Evolutionary conservation across 768 basidiomycete genomes (phyloP).

Genomic region (Leccinum barrowsii): DNA sequence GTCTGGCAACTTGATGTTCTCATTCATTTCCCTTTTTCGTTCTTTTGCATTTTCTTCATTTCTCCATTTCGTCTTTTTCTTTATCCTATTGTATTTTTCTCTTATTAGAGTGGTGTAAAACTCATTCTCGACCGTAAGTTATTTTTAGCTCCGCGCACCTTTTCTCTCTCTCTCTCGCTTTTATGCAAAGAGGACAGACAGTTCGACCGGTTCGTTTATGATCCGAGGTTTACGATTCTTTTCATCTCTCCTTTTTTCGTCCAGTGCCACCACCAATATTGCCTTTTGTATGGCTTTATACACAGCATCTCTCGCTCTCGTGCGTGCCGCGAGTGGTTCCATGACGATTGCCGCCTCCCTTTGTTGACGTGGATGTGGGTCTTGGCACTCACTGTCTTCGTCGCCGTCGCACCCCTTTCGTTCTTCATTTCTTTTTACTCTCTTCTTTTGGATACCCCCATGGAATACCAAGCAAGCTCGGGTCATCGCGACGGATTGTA

Average conservation of each 20-base stretch:
- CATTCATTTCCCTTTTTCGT: not conserved
- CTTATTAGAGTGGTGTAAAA: constrained; percentile 16
- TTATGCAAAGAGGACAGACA: constrained; percentile 5
- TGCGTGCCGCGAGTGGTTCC: not conserved
- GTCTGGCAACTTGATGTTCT: not conserved
- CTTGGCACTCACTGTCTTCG: not conserved
- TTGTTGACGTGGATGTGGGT: not conserved
- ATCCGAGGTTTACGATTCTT: not conserved
- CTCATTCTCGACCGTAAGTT: constrained; percentile 16
- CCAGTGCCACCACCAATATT: not conserved
- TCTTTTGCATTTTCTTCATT: not conserved
- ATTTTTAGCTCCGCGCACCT: constrained; percentile 8
- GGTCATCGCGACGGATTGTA: constrained; percentile 7
- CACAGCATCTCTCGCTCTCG: not conserved
- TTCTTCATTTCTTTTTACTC: not conserved
- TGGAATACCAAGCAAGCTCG: constrained; percentile 9
- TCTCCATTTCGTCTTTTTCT: not conserved
- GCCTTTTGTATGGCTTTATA: not conserved
- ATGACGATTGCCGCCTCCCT: not conserved
- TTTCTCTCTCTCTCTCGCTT: not conserved
- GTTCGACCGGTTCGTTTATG: constrained; percentile 1
- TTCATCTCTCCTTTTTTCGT: not conserved
- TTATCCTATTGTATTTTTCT: constrained; percentile 26
- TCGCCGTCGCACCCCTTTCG: not conserved
- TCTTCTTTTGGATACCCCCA: constrained; percentile 17